Percentiles rank a stretch among this genome's conserved stretches.
These are phyloP conservation scores for Cymbopogon flexuosus DNA, from an alignment of 202 grass and related monocot genomes.

Conservation along the genomic window DNA sequence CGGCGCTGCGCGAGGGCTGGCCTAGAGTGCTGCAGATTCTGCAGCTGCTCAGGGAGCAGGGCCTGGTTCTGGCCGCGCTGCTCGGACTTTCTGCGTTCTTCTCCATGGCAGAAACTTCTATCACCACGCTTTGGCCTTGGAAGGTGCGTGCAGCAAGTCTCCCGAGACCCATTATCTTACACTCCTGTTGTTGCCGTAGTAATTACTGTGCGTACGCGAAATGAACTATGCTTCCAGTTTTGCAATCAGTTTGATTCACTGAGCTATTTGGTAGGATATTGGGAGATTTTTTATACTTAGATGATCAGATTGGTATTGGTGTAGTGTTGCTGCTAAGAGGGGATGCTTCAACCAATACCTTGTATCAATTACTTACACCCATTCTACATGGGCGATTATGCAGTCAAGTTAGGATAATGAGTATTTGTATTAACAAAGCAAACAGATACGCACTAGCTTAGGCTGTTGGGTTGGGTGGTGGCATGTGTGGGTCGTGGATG, in stretches of 20 bases:
- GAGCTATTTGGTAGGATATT: neutral
- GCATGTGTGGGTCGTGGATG: neutral
- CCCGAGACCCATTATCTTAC: neutral
- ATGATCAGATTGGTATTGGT: neutral
- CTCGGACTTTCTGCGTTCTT: slow-evolving; percentile 96
- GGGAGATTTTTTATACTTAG: neutral
- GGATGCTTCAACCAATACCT: neutral
- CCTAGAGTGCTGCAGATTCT: slow-evolving; percentile 66
- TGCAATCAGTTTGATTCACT: slow-evolving; percentile 6
- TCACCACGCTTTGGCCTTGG: slow-evolving; percentile 99
- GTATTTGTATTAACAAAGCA: neutral
- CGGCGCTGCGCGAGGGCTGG: slow-evolving; percentile 38
- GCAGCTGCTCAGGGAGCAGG: slow-evolving; percentile 80
- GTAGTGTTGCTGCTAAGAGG: neutral
- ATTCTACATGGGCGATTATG: neutral
- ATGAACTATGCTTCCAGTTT: neutral
- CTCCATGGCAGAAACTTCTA: slow-evolving; percentile 97
- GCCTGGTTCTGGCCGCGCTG: slow-evolving; percentile 53
- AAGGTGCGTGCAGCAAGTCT: slow-evolving; percentile 48
- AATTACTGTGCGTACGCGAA: neutral
- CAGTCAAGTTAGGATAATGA: neutral
- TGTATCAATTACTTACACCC: neutral
- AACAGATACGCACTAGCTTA: neutral
- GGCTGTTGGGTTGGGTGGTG: neutral
- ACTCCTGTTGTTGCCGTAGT: neutral